Base-by-base conservation (phyloP, 75 land plant species). In the Cryptomeria japonica region DNA sequence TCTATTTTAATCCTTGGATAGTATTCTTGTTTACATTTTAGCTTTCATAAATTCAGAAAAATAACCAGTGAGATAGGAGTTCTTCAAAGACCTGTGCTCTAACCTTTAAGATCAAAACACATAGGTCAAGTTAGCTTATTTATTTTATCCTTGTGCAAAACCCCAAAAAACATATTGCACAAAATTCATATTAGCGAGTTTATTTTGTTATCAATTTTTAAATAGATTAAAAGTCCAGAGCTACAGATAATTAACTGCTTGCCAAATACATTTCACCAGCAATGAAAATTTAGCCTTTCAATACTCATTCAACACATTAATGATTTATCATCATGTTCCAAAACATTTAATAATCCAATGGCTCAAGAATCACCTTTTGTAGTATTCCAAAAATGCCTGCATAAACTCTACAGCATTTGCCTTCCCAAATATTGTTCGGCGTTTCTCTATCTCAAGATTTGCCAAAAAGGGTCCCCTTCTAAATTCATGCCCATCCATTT, bases 391-490 rank as follows among this genome's bases (percentile, higher is more conserved):
- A 16, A 98, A 82, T 73, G 88, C 87, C 18, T 94, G 90, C 36
- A 92, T 80, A 53, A 93, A 72, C 70, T 87, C 86, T n/a, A 77
- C 94, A 87, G 88, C 86, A 82, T 89, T 80, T 61, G 86, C 86
- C 76, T 90, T 96, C 70, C 93, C 91, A 88, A 86, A 76, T 32
- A 93, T 34, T 31, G 49, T 85, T 31, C 88, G 87, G 86, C 92
- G 85, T 80, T 90, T 87, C 49, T 95, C 93, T 38, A 98, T 91
- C 94, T 98, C 99, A 89, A 98, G 76, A 32, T 87, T 89, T 86
- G 93, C 99, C 87, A 98, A 90, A 88, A 88, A 95, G 36, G 99
- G 99, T 49, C 94, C 87, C 89, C 99, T 94, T 87, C 93, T 34
- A 68, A 78, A 34, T 61, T 96, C 93, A 58, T 83, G 86, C 36